These are phyloP conservation scores for Cucurbita argyrosperma DNA, from an alignment of 306 rosid species.

Conservation along the genomic window DNA sequence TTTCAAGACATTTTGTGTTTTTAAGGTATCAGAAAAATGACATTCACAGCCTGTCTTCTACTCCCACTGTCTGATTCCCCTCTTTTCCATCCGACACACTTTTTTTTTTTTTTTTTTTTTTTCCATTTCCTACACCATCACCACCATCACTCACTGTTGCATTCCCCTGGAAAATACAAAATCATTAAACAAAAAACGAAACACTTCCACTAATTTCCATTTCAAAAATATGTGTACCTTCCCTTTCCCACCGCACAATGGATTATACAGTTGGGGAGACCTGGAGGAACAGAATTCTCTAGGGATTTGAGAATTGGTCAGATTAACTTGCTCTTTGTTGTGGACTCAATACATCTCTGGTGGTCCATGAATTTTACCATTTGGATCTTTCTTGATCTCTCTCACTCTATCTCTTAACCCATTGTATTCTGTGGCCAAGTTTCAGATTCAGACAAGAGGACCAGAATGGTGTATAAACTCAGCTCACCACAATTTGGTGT, in stretches of 20 bases:
- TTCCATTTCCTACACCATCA: neutral
- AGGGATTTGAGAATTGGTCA: neutral
- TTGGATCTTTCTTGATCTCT: neutral
- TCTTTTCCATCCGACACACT: neutral
- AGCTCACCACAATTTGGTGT: neutral
- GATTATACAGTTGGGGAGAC: neutral
- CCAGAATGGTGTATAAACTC: neutral
- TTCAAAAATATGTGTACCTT: neutral
- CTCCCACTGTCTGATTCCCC: neutral
- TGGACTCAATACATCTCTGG: neutral
- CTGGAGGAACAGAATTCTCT: neutral
- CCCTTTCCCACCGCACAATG: neutral
- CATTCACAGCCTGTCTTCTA: conserved; percentile 2
- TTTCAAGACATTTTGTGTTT: conserved; percentile 2
- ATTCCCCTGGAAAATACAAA: neutral
- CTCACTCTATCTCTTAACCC: too few relatives aligned
- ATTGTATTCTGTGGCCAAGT: too few relatives aligned
- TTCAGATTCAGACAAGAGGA: neutral
- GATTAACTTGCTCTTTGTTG: neutral
- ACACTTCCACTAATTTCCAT: too few relatives aligned
- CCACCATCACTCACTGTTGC: neutral
- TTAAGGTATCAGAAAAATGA: conserved; percentile 4
- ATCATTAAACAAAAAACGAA: neutral
- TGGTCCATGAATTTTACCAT: neutral
- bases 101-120: neutral